A percentile compares a stretch with the other conserved stretches of the same genome.
Evolutionary conservation across 2,329 filamentous ascomycete species (phyloP).

Genomic region (Cadophora luteo-olivacea): DNA sequence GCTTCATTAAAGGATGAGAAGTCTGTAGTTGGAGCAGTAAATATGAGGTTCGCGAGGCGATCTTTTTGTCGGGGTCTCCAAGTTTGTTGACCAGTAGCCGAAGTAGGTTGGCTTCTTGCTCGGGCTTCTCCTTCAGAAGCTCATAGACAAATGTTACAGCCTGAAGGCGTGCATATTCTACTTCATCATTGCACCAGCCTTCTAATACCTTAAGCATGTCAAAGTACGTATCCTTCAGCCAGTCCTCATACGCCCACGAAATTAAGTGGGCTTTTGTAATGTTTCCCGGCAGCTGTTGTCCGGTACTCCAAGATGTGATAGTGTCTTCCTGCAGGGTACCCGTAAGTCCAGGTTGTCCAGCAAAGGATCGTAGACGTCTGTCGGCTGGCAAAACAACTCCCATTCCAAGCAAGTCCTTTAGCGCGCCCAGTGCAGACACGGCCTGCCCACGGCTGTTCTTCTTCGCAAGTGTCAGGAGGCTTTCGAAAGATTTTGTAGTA

Average conservation of each 20-base stretch:
- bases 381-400: conserved; percentile 84
- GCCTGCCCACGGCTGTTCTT: conserved; percentile 95
- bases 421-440: conserved; percentile 86
- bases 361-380: conserved; percentile 81
- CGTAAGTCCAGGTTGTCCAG: conserved; percentile 78
- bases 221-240: conserved; percentile 93
- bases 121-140: conserved; percentile 91
- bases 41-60: conserved; percentile 91
- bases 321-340: conserved; percentile 70
- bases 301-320: conserved; percentile 65
- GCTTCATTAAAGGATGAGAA: conserved; percentile 92
- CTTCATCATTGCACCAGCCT: conserved; percentile 91
- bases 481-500: conserved; percentile 88
- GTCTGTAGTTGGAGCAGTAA: conserved; percentile 90
- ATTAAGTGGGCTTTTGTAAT: conserved; percentile 81
- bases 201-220: conserved; percentile 91
- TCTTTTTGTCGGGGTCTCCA: conserved; percentile 93
- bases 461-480: conserved; percentile 79
- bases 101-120: conserved; percentile 94
- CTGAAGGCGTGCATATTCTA: conserved; percentile 88
- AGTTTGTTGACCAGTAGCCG: conserved; percentile 95
- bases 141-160: conserved; percentile 92
- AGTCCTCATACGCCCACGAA: conserved; percentile 91
- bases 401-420: conserved; percentile 93
- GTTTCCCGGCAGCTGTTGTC: conserved; percentile 74